Percentiles rank a stretch among this genome's conserved stretches.
phyloP scores from a whole-genome alignment of 306 rosid genomes.

The Malus asiatica region DNA sequence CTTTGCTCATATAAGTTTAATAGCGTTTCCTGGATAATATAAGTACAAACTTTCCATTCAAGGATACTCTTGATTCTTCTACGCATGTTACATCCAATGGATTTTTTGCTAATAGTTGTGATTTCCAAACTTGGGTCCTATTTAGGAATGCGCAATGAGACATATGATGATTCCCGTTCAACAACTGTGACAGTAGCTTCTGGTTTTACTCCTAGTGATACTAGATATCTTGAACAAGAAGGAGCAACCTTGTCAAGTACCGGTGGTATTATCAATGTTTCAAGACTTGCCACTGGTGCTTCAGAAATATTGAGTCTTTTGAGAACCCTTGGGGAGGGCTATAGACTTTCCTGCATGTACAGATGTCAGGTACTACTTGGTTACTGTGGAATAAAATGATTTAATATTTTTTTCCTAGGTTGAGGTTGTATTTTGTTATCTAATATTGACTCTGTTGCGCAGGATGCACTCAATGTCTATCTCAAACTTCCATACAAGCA shows the following conservation, averaged over 20 bases:
- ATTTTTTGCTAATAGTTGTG: background rate
- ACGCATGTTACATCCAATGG: background rate
- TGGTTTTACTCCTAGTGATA: conserved; percentile 48
- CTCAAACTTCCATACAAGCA: conserved; percentile 84
- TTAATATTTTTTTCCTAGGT: conserved; percentile 6
- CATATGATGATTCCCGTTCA: conserved; percentile 63
- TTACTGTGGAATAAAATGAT: conserved; percentile 14
- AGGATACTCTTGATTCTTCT: background rate
- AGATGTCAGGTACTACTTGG: conserved; percentile 71
- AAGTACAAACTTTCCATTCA: background rate
- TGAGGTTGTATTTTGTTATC: conserved; percentile 20
- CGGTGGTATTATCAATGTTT: conserved; percentile 45
- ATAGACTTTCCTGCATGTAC: conserved; percentile 79
- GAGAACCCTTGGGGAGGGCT: conserved; percentile 85
- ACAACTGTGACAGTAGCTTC: conserved; percentile 42
- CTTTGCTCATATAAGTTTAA: background rate
- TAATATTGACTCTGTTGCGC: conserved; percentile 20
- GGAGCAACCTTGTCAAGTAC: conserved; percentile 33
- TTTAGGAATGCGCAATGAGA: conserved; percentile 65
- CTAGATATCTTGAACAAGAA: conserved; percentile 58
- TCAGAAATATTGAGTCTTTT: conserved; percentile 74
- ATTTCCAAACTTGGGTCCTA: conserved; percentile 7
- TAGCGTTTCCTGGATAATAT: background rate
- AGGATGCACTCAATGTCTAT: conserved; percentile 88
- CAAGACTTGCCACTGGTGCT: conserved; percentile 52